A percentile compares a stretch with the other conserved stretches of the same genome.
These are phyloP conservation scores for Massarina eburnea DNA, from an alignment of 2,329 filamentous ascomycete genomes.

Conservation along the genomic window DNA sequence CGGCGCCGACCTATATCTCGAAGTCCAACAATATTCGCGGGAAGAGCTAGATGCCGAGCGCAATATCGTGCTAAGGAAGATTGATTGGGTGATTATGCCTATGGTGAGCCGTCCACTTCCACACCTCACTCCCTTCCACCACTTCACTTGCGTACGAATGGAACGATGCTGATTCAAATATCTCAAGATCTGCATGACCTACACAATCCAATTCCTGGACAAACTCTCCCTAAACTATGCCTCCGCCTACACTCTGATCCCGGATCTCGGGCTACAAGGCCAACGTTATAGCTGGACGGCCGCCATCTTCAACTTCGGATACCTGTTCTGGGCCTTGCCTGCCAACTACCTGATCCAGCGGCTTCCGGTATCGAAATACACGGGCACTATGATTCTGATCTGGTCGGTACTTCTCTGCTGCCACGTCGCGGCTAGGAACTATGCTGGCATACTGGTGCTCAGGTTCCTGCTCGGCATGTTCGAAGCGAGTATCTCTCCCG, in stretches of 20 bases:
- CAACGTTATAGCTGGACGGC: slow-evolving; percentile 47
- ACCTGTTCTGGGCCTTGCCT: slow-evolving; percentile 46
- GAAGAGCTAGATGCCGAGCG: slow-evolving; percentile 50
- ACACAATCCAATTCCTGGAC: slow-evolving; percentile 52
- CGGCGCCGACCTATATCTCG: slow-evolving; percentile 49
- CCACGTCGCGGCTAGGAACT: slow-evolving; percentile 42
- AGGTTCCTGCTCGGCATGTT: slow-evolving; percentile 43
- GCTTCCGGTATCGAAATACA: slow-evolving; percentile 41
- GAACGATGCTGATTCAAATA: slow-evolving; percentile 2
- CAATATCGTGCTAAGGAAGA: slow-evolving; percentile 45
- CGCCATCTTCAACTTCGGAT: slow-evolving; percentile 49
- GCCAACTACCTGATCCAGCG: slow-evolving; percentile 44
- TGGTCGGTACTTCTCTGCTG: slow-evolving; percentile 53
- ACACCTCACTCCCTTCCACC: too few species aligned
- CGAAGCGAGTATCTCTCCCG: slow-evolving; percentile 37
- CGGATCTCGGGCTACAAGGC: slow-evolving; percentile 39
- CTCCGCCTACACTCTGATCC: slow-evolving; percentile 40
- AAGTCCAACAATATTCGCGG: slow-evolving; percentile 46
- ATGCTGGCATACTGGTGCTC: slow-evolving; percentile 37
- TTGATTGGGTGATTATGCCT: slow-evolving; percentile 52
- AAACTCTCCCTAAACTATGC: slow-evolving; percentile 47
- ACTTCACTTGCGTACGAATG: neutral
- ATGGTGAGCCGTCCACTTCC: slow-evolving; percentile 35
- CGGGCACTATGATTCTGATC: slow-evolving; percentile 40
- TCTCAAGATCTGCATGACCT: slow-evolving; percentile 43